A percentile compares a stretch with the other conserved stretches of the same genome.
Evolutionary conservation across 2,329 filamentous ascomycete species (phyloP).

Genomic region (Diatrype stigma): DNA sequence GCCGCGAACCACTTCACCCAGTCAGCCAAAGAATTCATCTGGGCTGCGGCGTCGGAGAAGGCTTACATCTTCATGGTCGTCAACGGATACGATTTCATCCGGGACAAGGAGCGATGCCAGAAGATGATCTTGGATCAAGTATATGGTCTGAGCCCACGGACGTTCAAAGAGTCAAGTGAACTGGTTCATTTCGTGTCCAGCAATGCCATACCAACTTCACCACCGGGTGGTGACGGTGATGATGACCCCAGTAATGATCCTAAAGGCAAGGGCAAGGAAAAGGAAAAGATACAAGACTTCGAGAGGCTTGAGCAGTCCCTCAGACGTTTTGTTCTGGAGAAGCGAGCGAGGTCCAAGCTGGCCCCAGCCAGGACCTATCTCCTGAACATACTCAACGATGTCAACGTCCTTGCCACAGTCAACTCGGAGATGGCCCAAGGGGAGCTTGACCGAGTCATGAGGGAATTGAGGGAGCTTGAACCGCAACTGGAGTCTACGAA

Average conservation of each 20-base stretch:
- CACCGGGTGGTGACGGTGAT: constrained; percentile 53
- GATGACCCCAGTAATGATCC: constrained; percentile 54
- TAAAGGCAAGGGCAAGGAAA: constrained; percentile 80
- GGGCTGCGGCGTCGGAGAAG: constrained; percentile 92
- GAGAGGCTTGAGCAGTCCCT: constrained; percentile 84
- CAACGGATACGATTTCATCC: constrained; percentile 92
- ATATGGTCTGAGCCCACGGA: constrained; percentile 79
- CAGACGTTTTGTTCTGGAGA: constrained; percentile 90
- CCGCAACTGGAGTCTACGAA: constrained; percentile 81
- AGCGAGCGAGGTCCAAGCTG: constrained; percentile 89
- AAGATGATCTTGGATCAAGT: constrained; percentile 93
- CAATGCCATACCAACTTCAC: constrained; percentile 79
- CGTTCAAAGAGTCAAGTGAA: constrained; percentile 86
- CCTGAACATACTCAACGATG: constrained; percentile 84
- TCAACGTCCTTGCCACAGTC: constrained; percentile 76
- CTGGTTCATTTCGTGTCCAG: constrained; percentile 98
- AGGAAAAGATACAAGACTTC: constrained; percentile 86
- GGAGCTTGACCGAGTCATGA: constrained; percentile 78
- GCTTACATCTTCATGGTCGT: constrained; percentile 99
- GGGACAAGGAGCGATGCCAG: constrained; percentile 85
- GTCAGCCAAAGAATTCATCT: constrained; percentile 96
- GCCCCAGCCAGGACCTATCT: constrained; percentile 95
- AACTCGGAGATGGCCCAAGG: constrained; percentile 83
- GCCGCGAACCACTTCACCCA: constrained; percentile 97
- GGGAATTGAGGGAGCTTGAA: constrained; percentile 76